Conservation (phyloP, 1,139 yeast genomes). For the Pneumocystis wakefieldiae region DNA sequence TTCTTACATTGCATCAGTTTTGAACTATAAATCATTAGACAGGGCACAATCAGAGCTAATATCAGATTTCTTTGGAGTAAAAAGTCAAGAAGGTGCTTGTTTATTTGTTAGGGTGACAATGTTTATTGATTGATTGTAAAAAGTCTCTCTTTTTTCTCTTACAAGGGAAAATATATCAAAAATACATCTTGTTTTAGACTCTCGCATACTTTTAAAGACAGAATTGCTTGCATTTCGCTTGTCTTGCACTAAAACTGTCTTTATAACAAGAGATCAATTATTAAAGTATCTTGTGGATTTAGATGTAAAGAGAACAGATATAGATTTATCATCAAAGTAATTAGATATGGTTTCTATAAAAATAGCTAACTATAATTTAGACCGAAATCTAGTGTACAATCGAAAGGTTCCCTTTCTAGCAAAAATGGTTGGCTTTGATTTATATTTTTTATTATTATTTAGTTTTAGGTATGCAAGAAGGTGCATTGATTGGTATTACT, state of each 20-base stretch:
- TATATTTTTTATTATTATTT: slow-evolving; percentile 8
- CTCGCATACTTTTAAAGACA: slow-evolving; percentile 33
- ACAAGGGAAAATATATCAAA: slow-evolving; percentile 25
- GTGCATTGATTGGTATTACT: slow-evolving; percentile 89
- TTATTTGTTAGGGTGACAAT: not conserved
- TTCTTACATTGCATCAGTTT: slow-evolving; percentile 46
- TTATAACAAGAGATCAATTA: slow-evolving; percentile 37
- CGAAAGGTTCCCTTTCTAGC: not conserved
- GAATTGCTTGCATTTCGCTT: slow-evolving; percentile 40
- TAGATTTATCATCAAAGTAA: slow-evolving; percentile 44
- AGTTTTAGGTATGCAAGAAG: slow-evolving; percentile 27
- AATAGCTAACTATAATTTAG: slow-evolving; percentile 24
- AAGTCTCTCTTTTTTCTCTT: slow-evolving; percentile 18
- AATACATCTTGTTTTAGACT: slow-evolving; percentile 53
- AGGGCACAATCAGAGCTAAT: slow-evolving; percentile 73
- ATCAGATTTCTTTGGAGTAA: slow-evolving; percentile 44
- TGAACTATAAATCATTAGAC: slow-evolving; percentile 71
- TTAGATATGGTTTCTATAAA: slow-evolving; percentile 25
- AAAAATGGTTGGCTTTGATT: not conserved
- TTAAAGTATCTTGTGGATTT: slow-evolving; percentile 40
- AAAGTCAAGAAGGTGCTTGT: slow-evolving; percentile 32
- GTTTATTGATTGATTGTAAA: not conserved
- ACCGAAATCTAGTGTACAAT: slow-evolving; percentile 14
- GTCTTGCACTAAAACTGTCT: slow-evolving; percentile 38
- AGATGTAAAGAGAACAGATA: slow-evolving; percentile 39